These are phyloP conservation scores for Aspergillus calidoustus DNA, from an alignment of 2,329 filamentous ascomycete species.

Conservation along the genomic window DNA sequence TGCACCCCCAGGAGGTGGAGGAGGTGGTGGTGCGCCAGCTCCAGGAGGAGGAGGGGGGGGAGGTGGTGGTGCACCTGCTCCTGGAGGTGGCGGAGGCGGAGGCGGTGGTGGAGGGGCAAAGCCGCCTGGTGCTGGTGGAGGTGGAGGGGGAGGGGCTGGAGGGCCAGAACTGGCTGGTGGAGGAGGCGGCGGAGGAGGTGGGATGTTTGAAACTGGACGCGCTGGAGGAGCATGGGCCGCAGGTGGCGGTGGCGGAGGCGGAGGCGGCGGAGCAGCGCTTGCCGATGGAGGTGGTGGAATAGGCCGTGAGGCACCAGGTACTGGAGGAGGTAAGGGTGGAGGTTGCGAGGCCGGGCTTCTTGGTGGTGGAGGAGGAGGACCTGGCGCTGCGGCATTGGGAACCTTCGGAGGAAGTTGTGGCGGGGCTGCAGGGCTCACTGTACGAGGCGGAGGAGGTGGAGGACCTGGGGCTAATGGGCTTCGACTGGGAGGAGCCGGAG, in stretches of 20 bases:
- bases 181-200: conserved; percentile 40
- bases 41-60: conserved; percentile 46
- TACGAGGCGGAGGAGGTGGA: conserved; percentile 66
- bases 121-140: conserved; percentile 25
- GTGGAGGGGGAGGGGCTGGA: conserved; percentile 35
- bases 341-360: conserved; percentile 40
- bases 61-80: conserved; percentile 28
- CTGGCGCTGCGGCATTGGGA: conserved; percentile 43
- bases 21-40: conserved; percentile 45
- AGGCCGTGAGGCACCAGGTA: conserved; percentile 39
- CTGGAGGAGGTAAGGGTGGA: conserved; percentile 47
- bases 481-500: conserved; percentile 76
- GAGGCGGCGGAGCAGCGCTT: conserved; percentile 55
- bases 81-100: conserved; percentile 38
- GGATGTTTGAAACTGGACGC: conserved; percentile 30
- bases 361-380: conserved; percentile 64
- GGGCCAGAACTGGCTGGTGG: conserved; percentile 46
- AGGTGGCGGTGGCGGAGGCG: conserved; percentile 55
- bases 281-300: conserved; percentile 36
- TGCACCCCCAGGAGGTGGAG: conserved; percentile 48
- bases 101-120: conserved; percentile 40
- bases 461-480: conserved; percentile 63
- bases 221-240: conserved; percentile 51
- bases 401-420: conserved; percentile 57
- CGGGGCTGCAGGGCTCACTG: conserved; percentile 45